A percentile compares a stretch with the other conserved stretches of the same genome.
Evolutionary conservation across 495 filamentous ascomycete genomes (phyloP).

Genomic region (Aspergillus nanangensis): DNA sequence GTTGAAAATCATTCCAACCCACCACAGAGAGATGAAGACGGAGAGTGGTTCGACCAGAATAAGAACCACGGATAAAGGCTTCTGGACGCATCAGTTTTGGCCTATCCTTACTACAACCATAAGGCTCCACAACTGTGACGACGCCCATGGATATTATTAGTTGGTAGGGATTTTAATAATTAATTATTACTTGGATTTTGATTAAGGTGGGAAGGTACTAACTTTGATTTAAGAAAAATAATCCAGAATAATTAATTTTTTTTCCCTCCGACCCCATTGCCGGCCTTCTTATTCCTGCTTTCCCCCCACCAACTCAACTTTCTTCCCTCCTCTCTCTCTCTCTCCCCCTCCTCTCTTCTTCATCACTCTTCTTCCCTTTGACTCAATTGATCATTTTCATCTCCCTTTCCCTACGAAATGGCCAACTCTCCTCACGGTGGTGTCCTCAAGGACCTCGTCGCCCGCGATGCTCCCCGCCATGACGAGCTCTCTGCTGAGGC

Average conservation of each 20-base stretch:
- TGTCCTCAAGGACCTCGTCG: slow-evolving; percentile 92
- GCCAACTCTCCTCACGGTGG: slow-evolving; percentile 91
- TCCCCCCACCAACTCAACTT: background rate
- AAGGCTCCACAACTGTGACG: background rate
- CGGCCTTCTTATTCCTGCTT: background rate
- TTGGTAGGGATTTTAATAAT: background rate
- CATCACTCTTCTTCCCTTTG: slow-evolving; percentile 5
- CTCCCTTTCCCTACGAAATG: slow-evolving; percentile 36
- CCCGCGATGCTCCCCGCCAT: slow-evolving; percentile 78
- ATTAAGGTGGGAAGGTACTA: background rate
- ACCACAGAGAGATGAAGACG: too few species aligned
- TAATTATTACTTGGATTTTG: background rate
- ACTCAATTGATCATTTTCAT: slow-evolving; percentile 4
- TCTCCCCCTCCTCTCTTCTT: slow-evolving; percentile 6
- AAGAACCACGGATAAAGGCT: too few species aligned
- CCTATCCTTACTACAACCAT: background rate
- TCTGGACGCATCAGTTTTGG: background rate
- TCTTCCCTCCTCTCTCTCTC: slow-evolving; percentile 8
- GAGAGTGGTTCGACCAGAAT: too few species aligned
- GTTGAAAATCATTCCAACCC: too few species aligned
- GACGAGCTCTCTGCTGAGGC: slow-evolving; percentile 75
- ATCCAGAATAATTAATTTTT: too few species aligned
- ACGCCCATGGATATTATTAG: background rate
- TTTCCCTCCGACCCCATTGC: slow-evolving; percentile 1
- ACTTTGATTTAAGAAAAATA: too few species aligned